Base-by-base conservation (phyloP, 306 rosid genomes). In the Quercus engelmannii region DNA sequence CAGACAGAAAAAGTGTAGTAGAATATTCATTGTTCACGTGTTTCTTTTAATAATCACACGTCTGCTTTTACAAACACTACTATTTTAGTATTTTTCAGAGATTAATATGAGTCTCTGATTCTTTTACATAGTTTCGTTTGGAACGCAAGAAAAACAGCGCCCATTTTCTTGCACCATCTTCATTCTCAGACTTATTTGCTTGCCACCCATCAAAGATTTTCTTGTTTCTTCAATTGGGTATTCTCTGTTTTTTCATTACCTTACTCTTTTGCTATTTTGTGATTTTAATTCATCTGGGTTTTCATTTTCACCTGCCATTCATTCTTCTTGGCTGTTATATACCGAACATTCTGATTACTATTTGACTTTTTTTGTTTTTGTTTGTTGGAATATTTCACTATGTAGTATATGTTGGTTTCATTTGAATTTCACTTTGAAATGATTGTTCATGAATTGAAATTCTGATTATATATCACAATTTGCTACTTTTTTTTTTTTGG, bases 151-250 rank as follows among this genome's bases (percentile, higher is more conserved):
- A n/a, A 58, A 71, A 18, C 54, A 59, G 35, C 18, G 52, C 52
- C 4, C 0, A 10, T 49, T 38, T 70, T 28, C 82, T 46, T 14
- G 35, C 4, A 19, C 18, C 72, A 4, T 67, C 14, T 4, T 3
- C 71, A 58, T 4, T 78, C 70, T 43, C 52, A 0, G 55, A 13
- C 69, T 25, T 8, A 3, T 46, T 74, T 54, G 15, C 69, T 64
- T 15, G 57, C 41, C 20, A 33, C 51, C 71, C 5, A n/a, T 43
- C 33, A 75, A 69, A 20, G 12, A 30, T 8, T 30, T 49, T 38
- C n/a, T 26, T 57, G 21, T 54, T 14, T 78, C 61, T 51, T 5
- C 73, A 59, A 4, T 57, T 81, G 25, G 73, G 73, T 81, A 75
- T 28, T 71, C 38, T 17, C 33, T 0, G 46, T 77, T 77, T 38